Conservation (phyloP, 306 rosid genomes). For the Lotus japonicus region DNA sequence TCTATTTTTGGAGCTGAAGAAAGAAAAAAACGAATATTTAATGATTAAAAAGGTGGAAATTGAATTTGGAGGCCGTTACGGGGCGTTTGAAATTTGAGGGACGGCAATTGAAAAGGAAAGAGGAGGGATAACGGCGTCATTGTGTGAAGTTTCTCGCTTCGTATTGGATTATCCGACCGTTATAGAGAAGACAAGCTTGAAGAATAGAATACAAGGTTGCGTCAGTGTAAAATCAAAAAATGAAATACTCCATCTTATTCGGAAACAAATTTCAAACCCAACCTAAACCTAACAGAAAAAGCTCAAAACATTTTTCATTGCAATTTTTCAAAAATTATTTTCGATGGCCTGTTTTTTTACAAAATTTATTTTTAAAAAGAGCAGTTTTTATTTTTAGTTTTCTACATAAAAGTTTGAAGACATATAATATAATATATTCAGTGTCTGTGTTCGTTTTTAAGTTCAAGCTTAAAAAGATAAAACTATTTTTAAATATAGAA, state of each 20-base stretch:
- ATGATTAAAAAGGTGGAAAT: neutral
- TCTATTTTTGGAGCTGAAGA: conserved; percentile 18
- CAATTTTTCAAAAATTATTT: too few relatives aligned
- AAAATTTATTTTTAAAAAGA: too few relatives aligned
- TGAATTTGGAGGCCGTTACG: conserved; percentile 35
- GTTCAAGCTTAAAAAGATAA: too few relatives aligned
- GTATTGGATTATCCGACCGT: conserved; percentile 49
- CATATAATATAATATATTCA: too few relatives aligned
- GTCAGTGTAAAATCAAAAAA: neutral
- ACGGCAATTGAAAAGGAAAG: conserved; percentile 2
- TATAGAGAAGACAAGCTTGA: conserved; percentile 42
- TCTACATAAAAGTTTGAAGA: too few relatives aligned
- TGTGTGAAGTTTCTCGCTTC: conserved; percentile 29
- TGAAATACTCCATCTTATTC: too few relatives aligned
- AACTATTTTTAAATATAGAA: too few relatives aligned
- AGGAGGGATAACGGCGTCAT: conserved; percentile 44
- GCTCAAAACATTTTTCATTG: too few relatives aligned
- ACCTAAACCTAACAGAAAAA: too few relatives aligned
- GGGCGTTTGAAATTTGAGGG: conserved; percentile 32
- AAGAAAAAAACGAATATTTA: neutral
- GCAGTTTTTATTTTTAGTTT: too few relatives aligned
- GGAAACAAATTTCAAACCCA: conserved; percentile 23
- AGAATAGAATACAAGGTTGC: neutral
- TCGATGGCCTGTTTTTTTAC: too few relatives aligned
- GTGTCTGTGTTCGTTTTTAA: too few relatives aligned